Base-by-base conservation (phyloP, 1,284 basidiomycete genomes). In the Pyrrhoderma noxium region DNA sequence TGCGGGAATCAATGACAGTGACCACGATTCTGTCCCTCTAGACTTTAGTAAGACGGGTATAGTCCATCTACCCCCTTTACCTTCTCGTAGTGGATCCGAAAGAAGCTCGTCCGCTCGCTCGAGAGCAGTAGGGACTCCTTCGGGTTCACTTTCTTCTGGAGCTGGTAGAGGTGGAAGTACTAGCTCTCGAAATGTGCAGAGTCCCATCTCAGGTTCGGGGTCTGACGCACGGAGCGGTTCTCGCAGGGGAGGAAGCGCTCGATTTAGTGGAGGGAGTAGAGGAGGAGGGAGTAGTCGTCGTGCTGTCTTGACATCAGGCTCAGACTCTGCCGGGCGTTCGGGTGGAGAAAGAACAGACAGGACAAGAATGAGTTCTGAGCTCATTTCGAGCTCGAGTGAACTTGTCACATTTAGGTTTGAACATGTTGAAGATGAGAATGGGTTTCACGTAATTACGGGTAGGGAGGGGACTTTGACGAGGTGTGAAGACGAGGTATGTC, bases 401-500 rank as follows among this genome's bases (percentile, higher is more conserved):
- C 65, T 74, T 37, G 67, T 84, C 47, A 83, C 82, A 0, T 69
- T 81, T 51, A 70, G 84, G 16, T 90, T 89, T 62, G 72, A 84
- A 61, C 81, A 91, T 61, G 67, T 76, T 8, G 69, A 81, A 56
- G 82, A 85, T 45, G 79, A 76, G 19, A 70, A 89, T 56, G 89
- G 89, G 0, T 74, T 87, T 60, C 84, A 90, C 63, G 72, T 91
- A 40, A 73, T 93, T 3, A 67, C 83, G 7, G 89, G 89, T 0
- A 66, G 85, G 8, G 85, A 89, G 60, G 88, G 88, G 0, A 71
- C 75, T 46, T 59, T 93, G 8, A 66, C 75, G 27, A 72, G 72
- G 44, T 93, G 90, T 60, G 89, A 93, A 64, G 89, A 93, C 60
- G 89, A 93, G 75, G 84, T 85, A 18, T 45, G 34, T 43, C 48